Base-by-base conservation (phyloP, 2,329 filamentous ascomycete species). In the Aspergillus sp. region DNA sequence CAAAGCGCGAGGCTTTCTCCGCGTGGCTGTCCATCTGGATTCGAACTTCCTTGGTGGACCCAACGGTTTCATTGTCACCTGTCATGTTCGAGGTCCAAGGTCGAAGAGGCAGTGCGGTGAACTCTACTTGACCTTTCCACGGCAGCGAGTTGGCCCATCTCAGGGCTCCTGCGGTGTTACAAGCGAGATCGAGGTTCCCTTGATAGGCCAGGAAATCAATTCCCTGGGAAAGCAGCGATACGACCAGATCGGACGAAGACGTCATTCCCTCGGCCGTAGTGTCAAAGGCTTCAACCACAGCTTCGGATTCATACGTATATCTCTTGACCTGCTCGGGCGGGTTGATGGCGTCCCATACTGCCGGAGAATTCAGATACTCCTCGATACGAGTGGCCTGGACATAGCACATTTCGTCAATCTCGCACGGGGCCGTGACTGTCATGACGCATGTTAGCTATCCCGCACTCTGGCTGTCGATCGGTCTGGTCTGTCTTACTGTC, bases 131-230 rank as follows among this genome's bases (percentile, higher is more conserved):
- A 1, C 63, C 62, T 32, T 63, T 63, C 62, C 63, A 64, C 2
- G 42, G 14, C 14, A 65, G 52, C 13, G 61, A 58, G 45, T 60
- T 45, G 1, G 62, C 54, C 63, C 61, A 65, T 1, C 58, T 56
- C 2, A 64, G 49, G 23, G 54, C 61, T 9, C 63, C 64, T 4
- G 64, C 64, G 1, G 63, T 65, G 17, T 66, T 66, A 21, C 64
- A 66, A 3, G 63, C 63, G 9, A 65, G 42, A 20, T 65, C 63
- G 0, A 65, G 50, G 11, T 65, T 65, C 0, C 62, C 62, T 23
- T 65, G 62, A 29, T 64, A 66, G 1, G 57, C 56, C 7, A 66
- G 47, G 25, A 57, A 62, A 45, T 65, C 40, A 0, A 59, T 56
- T 9, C 52, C 47, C 17, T 58, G 55, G 6, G 51, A 25, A 9